Evolutionary conservation across 768 basidiomycete genomes (phyloP).

Genomic region (Megacollybia marginata): DNA sequence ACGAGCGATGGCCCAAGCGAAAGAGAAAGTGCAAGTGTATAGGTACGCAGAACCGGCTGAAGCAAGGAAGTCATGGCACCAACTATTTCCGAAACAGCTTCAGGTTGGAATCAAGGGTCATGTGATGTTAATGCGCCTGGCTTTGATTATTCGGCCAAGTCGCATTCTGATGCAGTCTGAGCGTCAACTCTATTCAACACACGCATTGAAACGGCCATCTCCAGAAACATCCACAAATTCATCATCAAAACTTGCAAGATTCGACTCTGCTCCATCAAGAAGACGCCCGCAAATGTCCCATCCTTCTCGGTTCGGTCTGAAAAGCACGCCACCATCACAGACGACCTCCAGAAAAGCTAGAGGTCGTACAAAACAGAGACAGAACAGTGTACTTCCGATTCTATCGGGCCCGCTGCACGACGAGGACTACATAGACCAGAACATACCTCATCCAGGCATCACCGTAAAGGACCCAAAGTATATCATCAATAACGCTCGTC

Average conservation of each 20-base stretch:
- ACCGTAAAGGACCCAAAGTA: slow-evolving; percentile 40
- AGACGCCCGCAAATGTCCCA: slow-evolving; percentile 8
- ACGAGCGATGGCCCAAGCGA: slow-evolving; percentile 61
- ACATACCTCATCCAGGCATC: not conserved
- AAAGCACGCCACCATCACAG: not conserved
- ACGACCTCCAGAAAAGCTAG: not conserved
- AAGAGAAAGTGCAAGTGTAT: slow-evolving; percentile 55
- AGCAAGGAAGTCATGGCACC: too few relatives aligned
- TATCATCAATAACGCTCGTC: not conserved
- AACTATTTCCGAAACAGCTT: too few relatives aligned
- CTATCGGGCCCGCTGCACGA: slow-evolving; percentile 30
- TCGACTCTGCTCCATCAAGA: slow-evolving; percentile 14
- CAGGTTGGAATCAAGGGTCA: too few relatives aligned
- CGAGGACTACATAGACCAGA: slow-evolving; percentile 23
- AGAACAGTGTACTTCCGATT: not conserved
- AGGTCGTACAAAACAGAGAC: not conserved
- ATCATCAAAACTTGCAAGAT: slow-evolving; percentile 22
- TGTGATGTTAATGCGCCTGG: too few relatives aligned
- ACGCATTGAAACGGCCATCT: slow-evolving; percentile 39
- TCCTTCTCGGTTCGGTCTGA: not conserved
- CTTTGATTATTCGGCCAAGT: slow-evolving; percentile 5
- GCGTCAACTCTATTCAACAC: slow-evolving; percentile 20
- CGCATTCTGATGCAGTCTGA: slow-evolving; percentile 58
- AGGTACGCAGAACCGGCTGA: slow-evolving; percentile 41
- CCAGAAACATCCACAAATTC: slow-evolving; percentile 26